phyloP scores from a whole-genome alignment of 257 asterid genomes.

The Forsythia suspensa region DNA sequence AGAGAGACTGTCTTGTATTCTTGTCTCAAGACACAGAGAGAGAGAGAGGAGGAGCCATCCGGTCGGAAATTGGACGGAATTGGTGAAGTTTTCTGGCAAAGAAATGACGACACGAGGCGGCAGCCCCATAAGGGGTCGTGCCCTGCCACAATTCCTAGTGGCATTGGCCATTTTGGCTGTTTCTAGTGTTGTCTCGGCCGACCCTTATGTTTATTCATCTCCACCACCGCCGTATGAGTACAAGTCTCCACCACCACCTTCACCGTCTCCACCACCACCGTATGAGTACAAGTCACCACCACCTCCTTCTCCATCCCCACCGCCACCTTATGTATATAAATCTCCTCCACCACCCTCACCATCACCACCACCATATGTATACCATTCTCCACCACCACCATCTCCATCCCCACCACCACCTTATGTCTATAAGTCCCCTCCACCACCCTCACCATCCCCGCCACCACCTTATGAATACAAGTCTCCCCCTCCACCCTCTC shows the following conservation, averaged over 20 bases:
- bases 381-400: conserved; percentile 41
- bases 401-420: conserved; percentile 48
- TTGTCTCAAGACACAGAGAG: not conserved
- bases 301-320: conserved; percentile 18
- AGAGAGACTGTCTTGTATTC: not conserved
- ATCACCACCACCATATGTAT: conserved; percentile 27
- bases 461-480: conserved; percentile 38
- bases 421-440: conserved; percentile 28
- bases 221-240: conserved; percentile 35
- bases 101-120: conserved; percentile 41
- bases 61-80: conserved; percentile 15
- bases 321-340: conserved; percentile 15
- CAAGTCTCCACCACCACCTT: conserved; percentile 26
- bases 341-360: conserved; percentile 33
- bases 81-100: conserved; percentile 27
- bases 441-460: conserved; percentile 34
- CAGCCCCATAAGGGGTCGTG: conserved; percentile 38
- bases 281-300: conserved; percentile 23
- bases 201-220: conserved; percentile 43
- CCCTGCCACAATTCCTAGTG: conserved; percentile 41
- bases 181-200: conserved; percentile 47
- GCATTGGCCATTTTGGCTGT: conserved; percentile 53
- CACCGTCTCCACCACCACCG: conserved; percentile 12
- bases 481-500: conserved; percentile 41
- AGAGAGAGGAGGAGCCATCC: not conserved